Evolutionary conservation across 2,329 filamentous ascomycete species (phyloP), one percentile per base, ranked within the genome.

Genomic region (Botrytis paeoniae): DNA sequence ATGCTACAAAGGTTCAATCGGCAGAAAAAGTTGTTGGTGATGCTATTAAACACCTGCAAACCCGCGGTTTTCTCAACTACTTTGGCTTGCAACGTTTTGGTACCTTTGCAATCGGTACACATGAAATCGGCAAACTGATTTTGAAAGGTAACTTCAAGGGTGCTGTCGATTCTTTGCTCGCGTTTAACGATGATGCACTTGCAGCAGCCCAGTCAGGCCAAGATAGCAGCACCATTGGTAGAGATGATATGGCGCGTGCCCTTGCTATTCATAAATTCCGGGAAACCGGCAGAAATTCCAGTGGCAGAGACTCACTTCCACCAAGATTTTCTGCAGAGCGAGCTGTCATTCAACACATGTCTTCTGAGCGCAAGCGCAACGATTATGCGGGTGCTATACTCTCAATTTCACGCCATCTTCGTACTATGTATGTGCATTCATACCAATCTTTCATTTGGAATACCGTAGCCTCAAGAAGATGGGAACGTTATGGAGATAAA

Each of bases 381-480:
- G 95, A 99, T 82, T 96, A 89, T 81, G 87, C 93, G 74, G 95
- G 95, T 37, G 94, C 96, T 0, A 83, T 99, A 69, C 88, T 92
- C 80, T 87, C 88, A 71, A 95, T 99, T 75, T 92, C 92, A 37
- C 88, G 95, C 29, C 93, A 93, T 66, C 85, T 98, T 78, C 89
- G 94, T 61, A 89, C 94, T 73, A 98, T 99, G 92, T 99, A 98
- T 81, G 91, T 97, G 25, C 96, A 99, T 81, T 95, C 96, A 8
- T 98, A 98, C 83, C 96, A 99, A 82, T 97, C 93, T 9, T 88
- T 94, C 54, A 91, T 99, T 14, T 99, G 95, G 95, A 99, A 99
- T 83, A 89, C 90, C 77, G 93, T 90, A 20, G 93, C 90, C 2
- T 94, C 93, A 76, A 89, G 92, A 78, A 92, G 96, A 64, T 97